Percentiles rank a stretch among this genome's conserved stretches.
Evolutionary conservation across 2,329 filamentous ascomycete species (phyloP).

Genomic region (Penicillium crustosum): DNA sequence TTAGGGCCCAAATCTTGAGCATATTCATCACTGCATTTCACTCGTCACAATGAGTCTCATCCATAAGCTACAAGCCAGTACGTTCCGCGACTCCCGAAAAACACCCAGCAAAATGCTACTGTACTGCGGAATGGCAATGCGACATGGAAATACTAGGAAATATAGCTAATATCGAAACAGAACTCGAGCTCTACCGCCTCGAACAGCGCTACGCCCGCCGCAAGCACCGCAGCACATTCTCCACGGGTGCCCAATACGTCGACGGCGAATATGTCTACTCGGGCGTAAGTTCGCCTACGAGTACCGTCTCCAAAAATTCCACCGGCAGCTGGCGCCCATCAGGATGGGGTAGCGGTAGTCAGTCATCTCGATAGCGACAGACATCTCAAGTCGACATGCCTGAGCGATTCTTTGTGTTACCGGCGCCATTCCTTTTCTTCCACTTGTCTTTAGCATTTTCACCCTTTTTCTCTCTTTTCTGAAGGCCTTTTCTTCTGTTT

Average conservation of each 20-base stretch:
- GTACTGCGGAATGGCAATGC: not conserved
- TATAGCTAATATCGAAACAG: conserved; percentile 59
- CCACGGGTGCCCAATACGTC: conserved; percentile 85
- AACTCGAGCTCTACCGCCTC: conserved; percentile 85
- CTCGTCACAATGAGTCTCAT: conserved; percentile 49
- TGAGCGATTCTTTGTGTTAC: conserved; percentile 2
- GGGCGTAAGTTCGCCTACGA: conserved; percentile 36
- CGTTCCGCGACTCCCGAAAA: conserved; percentile 22
- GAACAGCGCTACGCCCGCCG: conserved; percentile 93
- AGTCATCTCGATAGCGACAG: conserved; percentile 27
- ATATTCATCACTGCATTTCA: conserved; percentile 2
- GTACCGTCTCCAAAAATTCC: conserved; percentile 42
- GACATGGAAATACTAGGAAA: conserved; percentile 17
- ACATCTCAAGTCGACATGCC: conserved; percentile 6
- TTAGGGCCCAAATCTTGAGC: not conserved
- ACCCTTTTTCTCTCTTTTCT: conserved; percentile 10
- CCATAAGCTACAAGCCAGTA: conserved; percentile 53
- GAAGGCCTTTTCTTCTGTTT: not conserved
- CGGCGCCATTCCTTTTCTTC: conserved; percentile 8
- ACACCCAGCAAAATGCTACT: not conserved
- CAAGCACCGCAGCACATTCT: conserved; percentile 85
- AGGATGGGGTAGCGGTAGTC: conserved; percentile 26
- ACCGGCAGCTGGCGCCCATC: conserved; percentile 38
- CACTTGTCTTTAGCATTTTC: conserved; percentile 11
- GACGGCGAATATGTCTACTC: conserved; percentile 92